Percentiles rank a stretch among this genome's conserved stretches.
Conservation (phyloP, 805 yeast genomes). For the Yarrowia sp. region DNA sequence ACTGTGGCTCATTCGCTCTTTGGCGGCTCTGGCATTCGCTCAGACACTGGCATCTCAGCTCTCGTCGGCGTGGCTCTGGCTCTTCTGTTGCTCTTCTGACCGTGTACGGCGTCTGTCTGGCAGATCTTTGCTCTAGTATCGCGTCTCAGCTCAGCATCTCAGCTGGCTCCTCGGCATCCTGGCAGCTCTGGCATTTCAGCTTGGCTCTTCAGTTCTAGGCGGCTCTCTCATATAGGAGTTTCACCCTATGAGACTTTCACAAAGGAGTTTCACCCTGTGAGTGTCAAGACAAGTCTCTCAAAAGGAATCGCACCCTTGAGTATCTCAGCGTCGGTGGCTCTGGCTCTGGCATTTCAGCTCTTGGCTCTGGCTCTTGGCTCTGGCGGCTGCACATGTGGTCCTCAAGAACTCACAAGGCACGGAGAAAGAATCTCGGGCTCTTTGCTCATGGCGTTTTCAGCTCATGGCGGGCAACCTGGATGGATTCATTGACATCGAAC, state of each 20-base stretch:
- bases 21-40: background rate
- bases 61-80: background rate
- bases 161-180: background rate
- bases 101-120: constrained; percentile 7
- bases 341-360: background rate
- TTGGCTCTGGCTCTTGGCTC: background rate
- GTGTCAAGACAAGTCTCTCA: background rate
- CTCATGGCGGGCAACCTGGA: constrained; percentile 11
- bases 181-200: constrained; percentile 18
- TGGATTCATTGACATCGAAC: constrained; percentile 8
- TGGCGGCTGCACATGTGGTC: constrained; percentile 15
- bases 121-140: constrained; percentile 11
- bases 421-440: background rate
- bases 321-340: background rate
- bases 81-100: background rate
- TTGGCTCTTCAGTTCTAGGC: constrained; percentile 18
- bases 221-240: background rate
- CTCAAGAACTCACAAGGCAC: constrained; percentile 14
- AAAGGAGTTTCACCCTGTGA: constrained; percentile 1
- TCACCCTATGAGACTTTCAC: background rate
- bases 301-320: too few species aligned
- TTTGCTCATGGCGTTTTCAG: constrained; percentile 11
- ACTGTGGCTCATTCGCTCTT: background rate
- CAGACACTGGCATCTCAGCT: background rate
- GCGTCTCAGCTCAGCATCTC: constrained; percentile 8